Conservation (phyloP, 495 filamentous ascomycete species). For the Xylaria palmicola region DNA sequence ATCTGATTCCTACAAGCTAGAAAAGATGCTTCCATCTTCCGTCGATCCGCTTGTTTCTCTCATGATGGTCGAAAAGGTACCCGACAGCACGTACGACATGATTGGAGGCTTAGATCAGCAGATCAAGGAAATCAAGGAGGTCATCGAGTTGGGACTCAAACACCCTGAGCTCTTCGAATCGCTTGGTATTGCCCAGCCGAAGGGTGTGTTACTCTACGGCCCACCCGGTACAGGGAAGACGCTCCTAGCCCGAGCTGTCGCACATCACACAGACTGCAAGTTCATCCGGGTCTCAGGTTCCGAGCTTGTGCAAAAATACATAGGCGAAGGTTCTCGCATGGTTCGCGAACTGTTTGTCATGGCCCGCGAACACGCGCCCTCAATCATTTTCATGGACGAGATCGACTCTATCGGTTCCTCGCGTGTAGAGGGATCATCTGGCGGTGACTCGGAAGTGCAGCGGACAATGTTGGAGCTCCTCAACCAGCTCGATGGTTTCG, state of each 20-base stretch:
- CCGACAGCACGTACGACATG: conserved; percentile 99
- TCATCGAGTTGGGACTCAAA: conserved; percentile 97
- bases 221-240: conserved; percentile 98
- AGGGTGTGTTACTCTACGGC: conserved; percentile 95
- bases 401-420: conserved; percentile 98
- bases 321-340: conserved; percentile 97
- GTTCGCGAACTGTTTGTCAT: conserved; percentile 98
- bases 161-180: conserved; percentile 99
- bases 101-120: conserved; percentile 98
- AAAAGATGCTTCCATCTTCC: conserved; percentile 95
- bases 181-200: conserved; percentile 95
- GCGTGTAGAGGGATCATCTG: conserved; percentile 90
- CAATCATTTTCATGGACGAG: conserved; percentile 99
- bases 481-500: conserved; percentile 98
- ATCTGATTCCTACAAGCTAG: conserved; percentile 94
- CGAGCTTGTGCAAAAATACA: conserved; percentile 98
- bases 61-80: conserved; percentile 99
- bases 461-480: conserved; percentile 98
- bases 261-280: conserved; percentile 97
- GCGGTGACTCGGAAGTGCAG: conserved; percentile 98
- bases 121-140: conserved; percentile 99
- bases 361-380: conserved; percentile 97
- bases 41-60: conserved; percentile 99
- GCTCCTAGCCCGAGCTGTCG: conserved; percentile 88
- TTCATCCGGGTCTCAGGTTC: conserved; percentile 97